These are phyloP conservation scores for Quaeritorhiza haematococci DNA, from an alignment of 371 early-diverging fungal species.

Conservation along the genomic window DNA sequence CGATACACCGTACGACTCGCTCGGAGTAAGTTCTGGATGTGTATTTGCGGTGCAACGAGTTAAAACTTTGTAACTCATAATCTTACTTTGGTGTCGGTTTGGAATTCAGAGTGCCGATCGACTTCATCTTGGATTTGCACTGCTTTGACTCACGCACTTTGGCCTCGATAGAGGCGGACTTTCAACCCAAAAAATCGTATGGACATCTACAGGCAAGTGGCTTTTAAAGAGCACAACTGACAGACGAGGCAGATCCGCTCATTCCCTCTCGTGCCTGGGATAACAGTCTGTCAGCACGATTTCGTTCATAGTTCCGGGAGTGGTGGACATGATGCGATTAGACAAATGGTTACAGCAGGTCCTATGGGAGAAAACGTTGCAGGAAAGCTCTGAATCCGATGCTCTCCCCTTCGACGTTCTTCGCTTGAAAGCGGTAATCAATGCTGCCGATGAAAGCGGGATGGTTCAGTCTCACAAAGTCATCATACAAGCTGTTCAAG, in stretches of 20 bases:
- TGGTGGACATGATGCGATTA: slow-evolving; percentile 35
- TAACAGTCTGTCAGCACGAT: slow-evolving; percentile 44
- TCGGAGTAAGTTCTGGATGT: slow-evolving; percentile 17
- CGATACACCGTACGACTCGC: slow-evolving; percentile 16
- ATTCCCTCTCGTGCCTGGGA: slow-evolving; percentile 39
- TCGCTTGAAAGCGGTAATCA: slow-evolving; percentile 79
- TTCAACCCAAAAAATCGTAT: slow-evolving; percentile 30
- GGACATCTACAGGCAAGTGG: slow-evolving; percentile 23
- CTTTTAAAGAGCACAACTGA: background rate
- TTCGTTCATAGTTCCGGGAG: slow-evolving; percentile 23
- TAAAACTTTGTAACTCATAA: background rate
- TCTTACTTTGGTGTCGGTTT: background rate
- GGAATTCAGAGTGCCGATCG: slow-evolving; percentile 56
- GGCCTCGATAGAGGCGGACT: slow-evolving; percentile 28
- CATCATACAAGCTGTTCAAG: slow-evolving; percentile 87
- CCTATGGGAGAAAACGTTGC: slow-evolving; percentile 78
- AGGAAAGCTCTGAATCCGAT: slow-evolving; percentile 16
- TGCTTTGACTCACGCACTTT: slow-evolving; percentile 54
- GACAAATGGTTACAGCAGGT: slow-evolving; percentile 87
- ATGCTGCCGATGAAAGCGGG: slow-evolving; percentile 32
- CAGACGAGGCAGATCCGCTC: slow-evolving; percentile 12
- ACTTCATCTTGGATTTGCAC: slow-evolving; percentile 69
- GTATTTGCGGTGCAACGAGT: slow-evolving; percentile 1
- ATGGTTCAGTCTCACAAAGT: slow-evolving; percentile 30
- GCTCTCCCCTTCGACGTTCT: slow-evolving; percentile 53